phyloP scores from a whole-genome alignment of 2,329 filamentous ascomycete genomes.

The Neoascochyta sp. region DNA sequence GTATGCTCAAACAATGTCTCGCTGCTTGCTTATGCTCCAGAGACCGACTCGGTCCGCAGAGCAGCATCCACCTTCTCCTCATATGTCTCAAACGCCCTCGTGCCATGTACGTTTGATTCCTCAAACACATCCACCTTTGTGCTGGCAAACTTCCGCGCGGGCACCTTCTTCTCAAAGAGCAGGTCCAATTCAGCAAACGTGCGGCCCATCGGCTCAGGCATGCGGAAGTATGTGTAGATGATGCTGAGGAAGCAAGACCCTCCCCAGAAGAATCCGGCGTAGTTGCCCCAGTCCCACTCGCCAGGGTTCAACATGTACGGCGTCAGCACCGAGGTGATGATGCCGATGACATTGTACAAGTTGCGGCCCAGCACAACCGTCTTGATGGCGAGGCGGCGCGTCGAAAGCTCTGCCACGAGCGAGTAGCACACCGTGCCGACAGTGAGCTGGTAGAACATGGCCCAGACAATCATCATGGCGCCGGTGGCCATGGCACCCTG shows the following conservation, averaged over 20 bases:
- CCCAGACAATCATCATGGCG: slow-evolving; percentile 64
- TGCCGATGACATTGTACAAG: slow-evolving; percentile 72
- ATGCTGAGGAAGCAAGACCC: slow-evolving; percentile 77
- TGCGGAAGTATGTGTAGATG: slow-evolving; percentile 74
- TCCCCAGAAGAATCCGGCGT: slow-evolving; percentile 83
- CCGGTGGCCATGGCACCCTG: slow-evolving; percentile 71
- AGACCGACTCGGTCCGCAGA: slow-evolving; percentile 18
- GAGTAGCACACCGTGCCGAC: slow-evolving; percentile 90
- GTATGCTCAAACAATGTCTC: no score
- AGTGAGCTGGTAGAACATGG: slow-evolving; percentile 70
- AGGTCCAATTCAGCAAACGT: slow-evolving; percentile 84
- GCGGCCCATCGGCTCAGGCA: slow-evolving; percentile 75
- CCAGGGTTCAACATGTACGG: slow-evolving; percentile 90
- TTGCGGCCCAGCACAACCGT: slow-evolving; percentile 83
- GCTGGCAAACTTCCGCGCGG: slow-evolving; percentile 67
- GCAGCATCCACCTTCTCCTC: slow-evolving; percentile 33
- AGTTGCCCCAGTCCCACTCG: slow-evolving; percentile 86
- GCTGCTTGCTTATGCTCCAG: no score
- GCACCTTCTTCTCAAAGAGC: slow-evolving; percentile 70
- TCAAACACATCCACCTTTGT: slow-evolving; percentile 56
- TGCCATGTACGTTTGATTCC: slow-evolving; percentile 24
- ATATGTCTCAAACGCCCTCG: slow-evolving; percentile 30
- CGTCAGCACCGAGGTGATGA: slow-evolving; percentile 75
- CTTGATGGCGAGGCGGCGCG: slow-evolving; percentile 81
- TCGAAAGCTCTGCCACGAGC: slow-evolving; percentile 79